Conservation (phyloP, 2,329 filamentous ascomycete genomes). For the Sporothrix euskadiensis region DNA sequence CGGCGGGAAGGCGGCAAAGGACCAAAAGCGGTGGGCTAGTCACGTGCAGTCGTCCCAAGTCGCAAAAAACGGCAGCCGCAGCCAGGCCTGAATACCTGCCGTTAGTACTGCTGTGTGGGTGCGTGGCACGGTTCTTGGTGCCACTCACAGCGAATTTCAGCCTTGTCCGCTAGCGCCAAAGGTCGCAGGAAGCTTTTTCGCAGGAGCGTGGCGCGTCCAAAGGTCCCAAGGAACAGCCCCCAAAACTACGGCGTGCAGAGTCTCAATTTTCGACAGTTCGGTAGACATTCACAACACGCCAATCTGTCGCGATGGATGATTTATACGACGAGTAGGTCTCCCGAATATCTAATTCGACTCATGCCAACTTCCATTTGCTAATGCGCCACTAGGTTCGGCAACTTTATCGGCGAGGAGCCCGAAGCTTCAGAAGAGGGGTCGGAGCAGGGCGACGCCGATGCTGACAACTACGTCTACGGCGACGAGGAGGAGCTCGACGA, state of each 20-base stretch:
- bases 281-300: background rate
- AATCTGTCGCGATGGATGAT: constrained; percentile 67
- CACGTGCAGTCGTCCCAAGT: background rate
- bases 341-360: background rate
- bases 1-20: background rate
- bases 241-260: constrained; percentile 16
- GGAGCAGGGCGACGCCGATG: constrained; percentile 67
- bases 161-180: constrained; percentile 26
- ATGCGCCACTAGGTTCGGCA: constrained; percentile 71
- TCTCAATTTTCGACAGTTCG: background rate
- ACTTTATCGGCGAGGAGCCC: constrained; percentile 92
- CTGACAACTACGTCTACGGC: constrained; percentile 78
- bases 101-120: too few species aligned
- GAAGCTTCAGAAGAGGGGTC: constrained; percentile 85
- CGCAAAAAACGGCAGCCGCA: background rate
- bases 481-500: constrained; percentile 66
- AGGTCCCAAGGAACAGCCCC: constrained; percentile 6
- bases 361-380: constrained; percentile 33
- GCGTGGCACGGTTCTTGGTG: background rate
- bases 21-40: background rate
- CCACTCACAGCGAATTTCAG: constrained; percentile 27
- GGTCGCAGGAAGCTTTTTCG: constrained; percentile 27
- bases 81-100: background rate
- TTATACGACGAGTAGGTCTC: constrained; percentile 82
- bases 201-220: constrained; percentile 24